Conservation (phyloP, 495 filamentous ascomycete genomes). For the Xanthoparmelia taractica region DNA sequence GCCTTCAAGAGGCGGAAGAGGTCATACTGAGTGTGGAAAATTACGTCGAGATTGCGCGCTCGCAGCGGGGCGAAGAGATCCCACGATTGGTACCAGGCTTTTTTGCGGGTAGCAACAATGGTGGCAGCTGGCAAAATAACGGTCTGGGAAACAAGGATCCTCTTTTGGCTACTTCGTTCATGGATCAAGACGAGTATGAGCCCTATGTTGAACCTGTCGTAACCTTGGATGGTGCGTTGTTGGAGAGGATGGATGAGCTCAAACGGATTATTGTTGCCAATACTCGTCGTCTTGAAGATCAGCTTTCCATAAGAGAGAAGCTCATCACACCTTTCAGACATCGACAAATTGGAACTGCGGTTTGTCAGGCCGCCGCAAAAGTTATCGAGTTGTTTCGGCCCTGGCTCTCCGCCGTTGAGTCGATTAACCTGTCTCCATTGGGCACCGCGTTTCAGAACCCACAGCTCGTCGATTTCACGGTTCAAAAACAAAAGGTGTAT, state of each 20-base stretch:
- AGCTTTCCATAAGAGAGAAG: constrained; percentile 67
- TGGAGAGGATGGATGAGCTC: constrained; percentile 79
- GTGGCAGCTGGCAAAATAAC: constrained; percentile 93
- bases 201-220: constrained; percentile 63
- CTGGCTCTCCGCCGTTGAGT: constrained; percentile 81
- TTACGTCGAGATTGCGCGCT: constrained; percentile 88
- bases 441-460: constrained; percentile 72
- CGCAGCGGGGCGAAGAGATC: constrained; percentile 83
- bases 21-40: constrained; percentile 88
- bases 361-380: constrained; percentile 65
- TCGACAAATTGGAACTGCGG: constrained; percentile 60
- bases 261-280: constrained; percentile 70
- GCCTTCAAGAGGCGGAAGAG: constrained; percentile 89
- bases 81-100: constrained; percentile 88
- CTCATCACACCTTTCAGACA: constrained; percentile 65
- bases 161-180: constrained; percentile 63
- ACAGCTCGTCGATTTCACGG: constrained; percentile 76
- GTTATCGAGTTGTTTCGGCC: constrained; percentile 80
- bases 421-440: constrained; percentile 65
- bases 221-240: constrained; percentile 61
- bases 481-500: constrained; percentile 86
- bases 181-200: constrained; percentile 71
- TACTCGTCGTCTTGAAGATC: constrained; percentile 78
- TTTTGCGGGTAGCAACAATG: constrained; percentile 67
- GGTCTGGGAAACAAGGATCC: constrained; percentile 61